Conservation (phyloP, 495 filamentous ascomycete species). For the Penicillium paradoxum region DNA sequence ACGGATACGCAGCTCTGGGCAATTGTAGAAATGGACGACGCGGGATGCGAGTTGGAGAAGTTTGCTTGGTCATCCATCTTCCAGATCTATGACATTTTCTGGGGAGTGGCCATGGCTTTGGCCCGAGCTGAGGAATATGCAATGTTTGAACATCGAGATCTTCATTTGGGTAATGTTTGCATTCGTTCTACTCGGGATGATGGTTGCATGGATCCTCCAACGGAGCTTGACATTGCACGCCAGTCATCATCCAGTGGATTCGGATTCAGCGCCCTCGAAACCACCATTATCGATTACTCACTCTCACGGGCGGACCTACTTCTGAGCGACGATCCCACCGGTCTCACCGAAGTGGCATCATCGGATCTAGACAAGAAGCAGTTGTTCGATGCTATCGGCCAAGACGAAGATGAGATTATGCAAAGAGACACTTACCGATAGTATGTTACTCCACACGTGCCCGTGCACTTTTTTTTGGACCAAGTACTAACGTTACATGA, state of each 20-base stretch:
- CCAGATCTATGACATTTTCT: conserved; percentile 80
- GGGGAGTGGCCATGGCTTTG: conserved; percentile 71
- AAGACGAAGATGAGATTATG: conserved; percentile 40
- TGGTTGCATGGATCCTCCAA: conserved; percentile 31
- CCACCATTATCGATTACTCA: conserved; percentile 88
- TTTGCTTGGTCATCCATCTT: conserved; percentile 49
- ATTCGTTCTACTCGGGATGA: conserved; percentile 46
- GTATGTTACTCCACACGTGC: conserved; percentile 22
- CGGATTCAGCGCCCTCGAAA: conserved; percentile 63
- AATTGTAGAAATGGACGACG: conserved; percentile 83
- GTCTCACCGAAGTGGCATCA: conserved; percentile 35
- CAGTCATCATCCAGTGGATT: conserved; percentile 46
- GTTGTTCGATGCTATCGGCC: conserved; percentile 42
- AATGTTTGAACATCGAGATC: conserved; percentile 83
- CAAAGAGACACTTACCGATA: conserved; percentile 40
- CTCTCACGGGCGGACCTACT: conserved; percentile 60
- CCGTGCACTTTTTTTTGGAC: not conserved
- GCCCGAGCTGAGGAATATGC: conserved; percentile 68
- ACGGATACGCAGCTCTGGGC: conserved; percentile 67
- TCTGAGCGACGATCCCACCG: conserved; percentile 20
- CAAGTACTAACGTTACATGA: conserved; percentile 9
- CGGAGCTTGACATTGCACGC: conserved; percentile 26
- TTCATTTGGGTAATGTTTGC: conserved; percentile 86
- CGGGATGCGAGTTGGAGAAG: conserved; percentile 70
- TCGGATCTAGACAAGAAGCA: conserved; percentile 45